phyloP scores from a whole-genome alignment of 2,329 filamentous ascomycete genomes.

The Alternaria gansuensis region DNA sequence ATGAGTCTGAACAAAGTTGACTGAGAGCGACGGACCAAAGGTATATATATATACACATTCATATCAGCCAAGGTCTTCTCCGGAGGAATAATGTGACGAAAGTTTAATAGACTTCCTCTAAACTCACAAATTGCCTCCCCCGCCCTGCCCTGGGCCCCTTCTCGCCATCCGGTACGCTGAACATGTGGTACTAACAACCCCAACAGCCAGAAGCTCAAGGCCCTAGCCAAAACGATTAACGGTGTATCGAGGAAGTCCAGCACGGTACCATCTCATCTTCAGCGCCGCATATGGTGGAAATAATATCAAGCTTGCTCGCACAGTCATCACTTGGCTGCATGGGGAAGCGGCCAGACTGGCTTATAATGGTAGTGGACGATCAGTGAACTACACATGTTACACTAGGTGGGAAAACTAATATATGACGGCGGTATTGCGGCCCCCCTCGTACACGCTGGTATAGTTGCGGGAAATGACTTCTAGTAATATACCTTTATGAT shows the following conservation, averaged over 20 bases:
- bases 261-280: conserved; percentile 3
- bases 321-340: neutral
- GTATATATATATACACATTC: conserved; percentile 13
- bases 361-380: neutral
- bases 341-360: neutral
- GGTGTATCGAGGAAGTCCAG: conserved; percentile 1
- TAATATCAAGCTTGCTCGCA: neutral
- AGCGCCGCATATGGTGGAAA: neutral
- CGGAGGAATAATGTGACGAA: neutral
- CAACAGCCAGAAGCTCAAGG: conserved; percentile 21
- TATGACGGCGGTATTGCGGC: conserved; percentile 16
- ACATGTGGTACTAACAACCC: conserved; percentile 6
- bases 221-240: conserved; percentile 8
- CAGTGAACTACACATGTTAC: neutral
- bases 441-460: conserved; percentile 6
- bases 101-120: conserved; percentile 3
- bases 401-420: conserved; percentile 16
- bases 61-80: neutral
- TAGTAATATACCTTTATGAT: neutral
- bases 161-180: neutral
- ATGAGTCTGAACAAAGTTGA: neutral
- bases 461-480: conserved; percentile 7
- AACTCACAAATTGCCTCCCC: conserved; percentile 14
- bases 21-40: neutral
- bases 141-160: conserved; percentile 1